These are phyloP conservation scores for Aspergillus glaucus DNA, from an alignment of 2,329 filamentous ascomycete genomes.

Conservation along the genomic window DNA sequence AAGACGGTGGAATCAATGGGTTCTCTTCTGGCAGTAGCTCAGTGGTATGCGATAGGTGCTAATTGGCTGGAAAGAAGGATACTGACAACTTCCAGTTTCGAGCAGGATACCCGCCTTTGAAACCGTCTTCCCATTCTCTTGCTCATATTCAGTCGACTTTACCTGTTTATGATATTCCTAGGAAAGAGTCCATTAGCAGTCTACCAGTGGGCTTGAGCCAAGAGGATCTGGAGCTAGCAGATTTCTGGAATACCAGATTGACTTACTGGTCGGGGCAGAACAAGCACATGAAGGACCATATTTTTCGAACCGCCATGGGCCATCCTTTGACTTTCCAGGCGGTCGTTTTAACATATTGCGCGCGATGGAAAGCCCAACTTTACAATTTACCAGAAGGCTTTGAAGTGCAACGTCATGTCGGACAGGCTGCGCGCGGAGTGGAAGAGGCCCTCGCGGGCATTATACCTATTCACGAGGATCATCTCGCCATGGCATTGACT, in stretches of 20 bases:
- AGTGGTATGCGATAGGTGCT: constrained; percentile 13
- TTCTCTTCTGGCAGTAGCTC: constrained; percentile 5
- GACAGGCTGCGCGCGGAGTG: constrained; percentile 21
- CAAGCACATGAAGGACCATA: constrained; percentile 28
- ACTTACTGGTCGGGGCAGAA: constrained; percentile 40
- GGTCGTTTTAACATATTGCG: constrained; percentile 31
- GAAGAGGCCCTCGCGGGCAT: constrained; percentile 18
- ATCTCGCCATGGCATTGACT: constrained; percentile 26
- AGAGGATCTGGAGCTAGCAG: constrained; percentile 27
- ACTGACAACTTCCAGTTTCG: not conserved
- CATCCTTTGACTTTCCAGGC: constrained; percentile 33
- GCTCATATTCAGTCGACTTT: constrained; percentile 10
- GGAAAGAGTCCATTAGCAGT: constrained; percentile 28
- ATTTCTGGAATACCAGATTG: constrained; percentile 32
- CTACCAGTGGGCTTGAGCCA: constrained; percentile 19
- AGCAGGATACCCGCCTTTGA: constrained; percentile 2
- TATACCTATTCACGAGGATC: constrained; percentile 20
- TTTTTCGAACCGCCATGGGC: constrained; percentile 29
- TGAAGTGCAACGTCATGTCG: constrained; percentile 24
- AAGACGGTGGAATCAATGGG: not conserved
- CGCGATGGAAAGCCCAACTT: constrained; percentile 30
- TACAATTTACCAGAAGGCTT: constrained; percentile 15
- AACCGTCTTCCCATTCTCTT: constrained; percentile 5
- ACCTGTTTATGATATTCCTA: constrained; percentile 22
- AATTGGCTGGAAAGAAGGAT: not conserved